Evolutionary conservation across 257 asterid species (phyloP).

Genomic region (Coffea eugenioides): DNA sequence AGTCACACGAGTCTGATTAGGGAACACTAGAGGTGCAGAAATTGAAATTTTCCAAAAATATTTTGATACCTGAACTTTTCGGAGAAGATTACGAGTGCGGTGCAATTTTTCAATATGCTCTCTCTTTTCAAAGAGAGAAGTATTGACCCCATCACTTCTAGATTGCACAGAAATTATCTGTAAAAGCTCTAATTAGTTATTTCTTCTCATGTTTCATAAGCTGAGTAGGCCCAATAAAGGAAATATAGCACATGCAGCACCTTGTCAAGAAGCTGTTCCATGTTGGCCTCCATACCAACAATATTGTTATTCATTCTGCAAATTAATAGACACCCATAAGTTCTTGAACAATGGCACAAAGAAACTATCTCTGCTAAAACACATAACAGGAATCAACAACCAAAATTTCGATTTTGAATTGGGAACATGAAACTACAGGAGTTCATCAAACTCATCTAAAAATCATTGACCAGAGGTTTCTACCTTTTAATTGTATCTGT

Average conservation of each 20-base stretch:
- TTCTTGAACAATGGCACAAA: constrained; percentile 2
- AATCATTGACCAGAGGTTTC: not conserved
- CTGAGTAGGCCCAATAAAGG: not conserved
- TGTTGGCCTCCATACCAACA: constrained; percentile 95
- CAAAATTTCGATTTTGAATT: not conserved
- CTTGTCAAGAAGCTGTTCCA: constrained; percentile 99
- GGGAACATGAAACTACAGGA: not conserved
- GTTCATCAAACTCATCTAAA: not conserved
- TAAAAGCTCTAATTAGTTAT: constrained; percentile 20
- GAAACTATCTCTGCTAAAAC: not conserved
- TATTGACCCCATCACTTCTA: constrained; percentile 95
- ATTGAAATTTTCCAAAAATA: constrained; percentile 15
- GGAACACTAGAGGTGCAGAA: constrained; percentile 1
- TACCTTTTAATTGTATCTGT: constrained; percentile 96
- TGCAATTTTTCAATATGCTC: constrained; percentile 97
- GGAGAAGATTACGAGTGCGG: constrained; percentile 88
- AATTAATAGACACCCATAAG: constrained; percentile 1
- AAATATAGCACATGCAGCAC: constrained; percentile 45
- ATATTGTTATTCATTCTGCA: constrained; percentile 96
- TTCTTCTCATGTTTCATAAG: constrained; percentile 6
- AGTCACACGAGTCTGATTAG: not conserved
- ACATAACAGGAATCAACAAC: not conserved
- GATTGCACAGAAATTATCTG: constrained; percentile 98
- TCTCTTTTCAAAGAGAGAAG: constrained; percentile 91
- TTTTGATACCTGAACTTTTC: constrained; percentile 87